Conservation (phyloP, 2,329 filamentous ascomycete genomes). For the Alternaria sp. region DNA sequence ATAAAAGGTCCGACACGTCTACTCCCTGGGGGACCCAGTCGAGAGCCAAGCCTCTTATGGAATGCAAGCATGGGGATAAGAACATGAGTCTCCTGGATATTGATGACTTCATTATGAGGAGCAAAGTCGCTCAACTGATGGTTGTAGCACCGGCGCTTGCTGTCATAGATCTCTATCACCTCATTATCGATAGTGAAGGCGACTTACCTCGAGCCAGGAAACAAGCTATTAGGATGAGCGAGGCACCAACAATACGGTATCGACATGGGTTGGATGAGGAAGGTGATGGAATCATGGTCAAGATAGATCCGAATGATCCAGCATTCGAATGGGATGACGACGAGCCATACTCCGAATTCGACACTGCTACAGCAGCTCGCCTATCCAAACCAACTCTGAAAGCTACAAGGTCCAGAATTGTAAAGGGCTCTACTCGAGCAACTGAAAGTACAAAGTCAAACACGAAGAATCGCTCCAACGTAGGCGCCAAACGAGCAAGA, state of each 20-base stretch:
- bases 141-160: slow-evolving; percentile 27
- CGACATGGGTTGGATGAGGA: neutral
- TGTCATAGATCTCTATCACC: slow-evolving; percentile 24
- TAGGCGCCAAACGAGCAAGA: neutral
- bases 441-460: neutral
- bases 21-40: neutral
- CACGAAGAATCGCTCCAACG: neutral
- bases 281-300: slow-evolving; percentile 21
- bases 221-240: slow-evolving; percentile 9
- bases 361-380: neutral
- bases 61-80: neutral
- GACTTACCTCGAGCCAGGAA: slow-evolving; percentile 5
- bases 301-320: slow-evolving; percentile 27
- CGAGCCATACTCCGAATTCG: neutral
- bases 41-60: neutral
- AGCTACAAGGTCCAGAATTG: neutral
- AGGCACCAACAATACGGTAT: neutral
- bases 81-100: slow-evolving; percentile 26
- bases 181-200: slow-evolving; percentile 25
- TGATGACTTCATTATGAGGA: slow-evolving; percentile 17
- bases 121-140: slow-evolving; percentile 30
- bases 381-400: neutral
- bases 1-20: neutral
- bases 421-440: neutral
- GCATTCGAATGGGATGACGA: slow-evolving; percentile 26